Evolutionary conservation across 176 grass and related monocot species (phyloP), one percentile per base, ranked within the genome.

Genomic region (Carex pumila): DNA sequence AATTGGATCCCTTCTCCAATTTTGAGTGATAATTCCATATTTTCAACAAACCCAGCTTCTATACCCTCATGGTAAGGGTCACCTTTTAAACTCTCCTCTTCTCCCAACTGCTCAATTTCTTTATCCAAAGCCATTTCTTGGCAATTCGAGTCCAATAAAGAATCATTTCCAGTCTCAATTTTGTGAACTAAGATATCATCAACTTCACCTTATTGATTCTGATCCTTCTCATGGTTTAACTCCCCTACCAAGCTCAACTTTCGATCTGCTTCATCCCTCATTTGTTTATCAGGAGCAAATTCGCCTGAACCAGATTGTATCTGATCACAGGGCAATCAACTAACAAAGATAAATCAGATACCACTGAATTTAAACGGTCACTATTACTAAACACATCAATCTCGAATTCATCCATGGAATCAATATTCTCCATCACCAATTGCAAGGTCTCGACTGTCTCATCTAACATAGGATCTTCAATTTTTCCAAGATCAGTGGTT

Each of bases 331-430:
- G 70, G 52, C 60, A 87, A 91, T 84, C 85, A 81, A 94, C 64
- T 73, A 89, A 41, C 58, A 79, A 89, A 12, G 87, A 89, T 25
- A 89, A 89, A 84, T 92, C 66, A 52, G 71, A 91, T 68, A 92
- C 65, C 85, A 85, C 82, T 4, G 67, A 71, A 81, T 97, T 82
- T 80, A 89, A 39, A 49, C 59, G 50, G 0, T 80, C 85, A 73
- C 86, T n/a, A 50, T 82, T 85, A 85, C 52, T 57, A 66, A 84
- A 54, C 39, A 77, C 58, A 84, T 74, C 14, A 30, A 82, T 79
- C 78, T 49, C 70, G 10, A 87, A 53, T 8, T 30, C 79, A 21
- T 85, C 84, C 67, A 90, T 78, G 32, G 83, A 84, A 29, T 57
- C 22, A 10, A 78, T 78, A 22, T 78, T 78, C 62, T 86, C 83